Base-by-base conservation (phyloP, 768 basidiomycete species). In the Phaffia tasmanica region DNA sequence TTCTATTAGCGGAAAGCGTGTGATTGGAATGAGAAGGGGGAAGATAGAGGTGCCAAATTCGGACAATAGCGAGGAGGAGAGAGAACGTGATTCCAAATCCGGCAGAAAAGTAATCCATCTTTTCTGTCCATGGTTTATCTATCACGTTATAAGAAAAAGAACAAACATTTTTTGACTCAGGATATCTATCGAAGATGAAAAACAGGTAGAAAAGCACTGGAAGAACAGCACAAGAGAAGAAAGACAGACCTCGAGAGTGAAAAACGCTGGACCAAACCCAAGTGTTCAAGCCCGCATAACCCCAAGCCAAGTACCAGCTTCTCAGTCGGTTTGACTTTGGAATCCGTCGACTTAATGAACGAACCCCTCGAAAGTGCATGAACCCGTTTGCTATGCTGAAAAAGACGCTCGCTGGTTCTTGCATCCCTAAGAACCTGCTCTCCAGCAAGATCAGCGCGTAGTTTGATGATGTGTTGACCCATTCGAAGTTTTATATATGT, bases 191-290 rank as follows among this genome's bases (percentile, higher is more conserved):
- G 11, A 21, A 14, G 19, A 35, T 21, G 58, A 23, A 6, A 29
- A 27, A 32, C 16, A 57, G 23, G 18, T 27, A 57, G 29, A 57
- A 27, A 16, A n/a, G 14, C 1, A 32, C 2, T 57, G 53, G 46
- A 19, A 1, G 48, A n/a, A 49, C 4, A 11, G 35, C 35, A 42
- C 4, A 27, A 46, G 11, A 15, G 23, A 66, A 42, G 51, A 8
- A 47, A 59, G 46, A 74, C 84, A 71, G 70, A 88, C 92, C 91
- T 83, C 95, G 81, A 0, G 86, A 88, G 74, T 99, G 95, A 72
- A 98, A 99, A 2, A 97, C 81, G 1, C 85, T 76, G 1, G 88
- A 90, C 89, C 90, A 93, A 35, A 88, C 72, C 94, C 94, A 99
- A 1, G 91, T 86, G 71, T 94, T 93, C 70, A 91, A 79, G 73